Conservation (phyloP, 139 green algal genomes). For the Chlorella sp. region DNA sequence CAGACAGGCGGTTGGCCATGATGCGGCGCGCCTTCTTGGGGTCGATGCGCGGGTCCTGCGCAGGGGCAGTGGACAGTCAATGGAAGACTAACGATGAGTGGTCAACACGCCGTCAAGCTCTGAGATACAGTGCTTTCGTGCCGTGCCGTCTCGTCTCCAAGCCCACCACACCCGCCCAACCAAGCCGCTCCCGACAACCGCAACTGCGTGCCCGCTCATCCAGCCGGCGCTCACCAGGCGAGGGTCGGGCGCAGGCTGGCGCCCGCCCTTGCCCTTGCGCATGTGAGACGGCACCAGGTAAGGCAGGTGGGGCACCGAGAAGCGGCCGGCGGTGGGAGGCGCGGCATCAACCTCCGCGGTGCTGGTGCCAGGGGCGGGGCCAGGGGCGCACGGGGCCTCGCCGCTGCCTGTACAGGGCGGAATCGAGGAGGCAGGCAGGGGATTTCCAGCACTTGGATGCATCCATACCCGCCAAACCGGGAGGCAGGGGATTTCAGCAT, state of each 20-base stretch:
- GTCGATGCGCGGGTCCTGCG: constrained; percentile 75
- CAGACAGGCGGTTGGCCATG: constrained; percentile 76
- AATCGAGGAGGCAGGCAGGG: background rate
- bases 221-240: constrained; percentile 42
- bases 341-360: background rate
- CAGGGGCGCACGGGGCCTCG: too few species aligned
- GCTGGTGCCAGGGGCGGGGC: background rate
- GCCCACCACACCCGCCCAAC: too few species aligned
- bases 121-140: background rate
- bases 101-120: background rate
- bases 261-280: constrained; percentile 76
- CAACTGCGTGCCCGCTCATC: too few species aligned
- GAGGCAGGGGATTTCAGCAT: too few species aligned
- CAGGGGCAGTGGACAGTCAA: background rate
- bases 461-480: too few species aligned
- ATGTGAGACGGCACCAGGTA: constrained; percentile 43
- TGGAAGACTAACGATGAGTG: background rate
- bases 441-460: too few species aligned
- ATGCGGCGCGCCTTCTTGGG: constrained; percentile 78
- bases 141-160: background rate
- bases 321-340: background rate
- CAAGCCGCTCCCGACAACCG: too few species aligned
- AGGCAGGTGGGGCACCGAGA: constrained; percentile 30
- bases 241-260: constrained; percentile 75
- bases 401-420: background rate